These are phyloP conservation scores for Rubia tinctorum DNA, from an alignment of 305 asterid species.

Conservation along the genomic window DNA sequence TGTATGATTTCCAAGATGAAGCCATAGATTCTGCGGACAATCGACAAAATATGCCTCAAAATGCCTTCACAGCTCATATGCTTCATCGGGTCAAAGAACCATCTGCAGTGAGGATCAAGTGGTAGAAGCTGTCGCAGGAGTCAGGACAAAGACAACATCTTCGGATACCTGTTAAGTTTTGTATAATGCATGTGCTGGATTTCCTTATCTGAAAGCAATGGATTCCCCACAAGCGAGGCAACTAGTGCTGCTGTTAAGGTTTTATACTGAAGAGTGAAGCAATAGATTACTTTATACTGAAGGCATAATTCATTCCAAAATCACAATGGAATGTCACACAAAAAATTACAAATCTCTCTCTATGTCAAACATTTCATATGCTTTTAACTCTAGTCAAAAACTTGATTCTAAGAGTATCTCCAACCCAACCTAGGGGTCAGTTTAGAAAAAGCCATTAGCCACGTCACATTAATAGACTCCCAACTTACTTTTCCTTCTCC, in stretches of 20 bases:
- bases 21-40: conserved; percentile 6
- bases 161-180: neutral
- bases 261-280: conserved; percentile 3
- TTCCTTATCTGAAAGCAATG: neutral
- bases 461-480: too few species aligned
- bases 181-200: neutral
- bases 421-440: too few species aligned
- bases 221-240: neutral
- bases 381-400: neutral
- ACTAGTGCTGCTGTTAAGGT: neutral
- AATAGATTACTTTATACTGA: neutral
- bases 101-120: neutral
- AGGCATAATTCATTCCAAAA: neutral
- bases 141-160: neutral
- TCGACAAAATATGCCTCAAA: neutral
- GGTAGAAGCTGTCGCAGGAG: neutral
- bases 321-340: neutral
- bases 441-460: too few species aligned
- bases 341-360: neutral
- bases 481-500: too few species aligned
- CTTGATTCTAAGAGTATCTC: neutral
- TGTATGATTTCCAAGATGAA: conserved; percentile 12
- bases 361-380: neutral
- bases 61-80: neutral
- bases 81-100: conserved; percentile 4